phyloP scores from a whole-genome alignment of 2,329 filamentous ascomycete genomes.

The Claviceps citrina region DNA sequence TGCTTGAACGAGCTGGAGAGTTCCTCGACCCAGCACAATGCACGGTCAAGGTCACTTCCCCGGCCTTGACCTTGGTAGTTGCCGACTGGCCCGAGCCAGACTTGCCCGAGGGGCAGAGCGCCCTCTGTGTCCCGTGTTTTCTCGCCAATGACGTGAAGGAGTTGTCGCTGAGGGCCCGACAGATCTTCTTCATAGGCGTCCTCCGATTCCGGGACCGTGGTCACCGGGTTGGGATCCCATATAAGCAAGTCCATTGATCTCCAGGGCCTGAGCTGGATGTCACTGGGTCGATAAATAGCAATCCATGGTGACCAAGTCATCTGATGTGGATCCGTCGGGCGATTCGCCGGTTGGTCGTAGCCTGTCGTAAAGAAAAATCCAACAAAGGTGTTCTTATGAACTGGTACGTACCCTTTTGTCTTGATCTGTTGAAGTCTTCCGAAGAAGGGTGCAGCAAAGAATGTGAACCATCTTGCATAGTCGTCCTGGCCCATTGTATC shows the following conservation, averaged over 20 bases:
- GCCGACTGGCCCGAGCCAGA: conserved; percentile 30
- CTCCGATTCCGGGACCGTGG: conserved; percentile 11
- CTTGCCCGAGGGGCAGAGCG: conserved; percentile 20
- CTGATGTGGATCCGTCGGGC: neutral
- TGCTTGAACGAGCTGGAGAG: conserved; percentile 18
- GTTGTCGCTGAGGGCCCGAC: conserved; percentile 27
- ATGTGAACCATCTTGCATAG: conserved; percentile 13
- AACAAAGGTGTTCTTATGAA: conserved; percentile 10
- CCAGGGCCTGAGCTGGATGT: conserved; percentile 21
- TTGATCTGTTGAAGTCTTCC: neutral
- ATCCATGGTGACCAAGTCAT: conserved; percentile 28
- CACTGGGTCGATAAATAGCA: conserved; percentile 28
- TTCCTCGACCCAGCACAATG: conserved; percentile 22
- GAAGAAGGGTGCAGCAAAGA: conserved; percentile 7
- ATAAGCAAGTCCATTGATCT: conserved; percentile 33
- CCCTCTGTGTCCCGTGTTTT: conserved; percentile 14
- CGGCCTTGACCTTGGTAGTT: conserved; percentile 8
- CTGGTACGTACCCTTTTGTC: neutral
- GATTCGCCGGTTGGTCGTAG: neutral
- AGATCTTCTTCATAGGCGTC: conserved; percentile 21
- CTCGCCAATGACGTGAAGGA: conserved; percentile 25
- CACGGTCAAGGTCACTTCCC: conserved; percentile 25
- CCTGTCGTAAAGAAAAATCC: conserved; percentile 33
- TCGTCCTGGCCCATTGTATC: conserved; percentile 6
- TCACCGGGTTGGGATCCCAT: conserved; percentile 29